A percentile compares a stretch with the other conserved stretches of the same genome.
Evolutionary conservation across 805 yeast genomes (phyloP).

Genomic region (Candida cerambycidarum): DNA sequence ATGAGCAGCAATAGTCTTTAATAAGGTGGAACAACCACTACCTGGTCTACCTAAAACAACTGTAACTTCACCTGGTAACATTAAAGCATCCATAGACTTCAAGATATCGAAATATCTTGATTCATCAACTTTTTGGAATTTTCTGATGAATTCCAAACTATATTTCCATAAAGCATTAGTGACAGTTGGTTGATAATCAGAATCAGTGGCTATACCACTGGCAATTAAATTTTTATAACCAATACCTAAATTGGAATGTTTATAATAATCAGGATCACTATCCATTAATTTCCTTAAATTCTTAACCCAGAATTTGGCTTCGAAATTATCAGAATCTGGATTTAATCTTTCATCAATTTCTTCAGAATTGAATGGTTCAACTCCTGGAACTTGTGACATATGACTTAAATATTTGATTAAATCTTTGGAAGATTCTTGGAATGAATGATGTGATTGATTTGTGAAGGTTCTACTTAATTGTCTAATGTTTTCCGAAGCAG

Average conservation of each 20-base stretch:
- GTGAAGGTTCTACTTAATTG: constrained; percentile 18
- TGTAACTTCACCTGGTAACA: constrained; percentile 38
- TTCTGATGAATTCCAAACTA: constrained; percentile 5
- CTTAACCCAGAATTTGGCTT: constrained; percentile 60
- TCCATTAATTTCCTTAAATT: constrained; percentile 51
- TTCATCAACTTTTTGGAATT: constrained; percentile 3
- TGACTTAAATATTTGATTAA: constrained; percentile 40
- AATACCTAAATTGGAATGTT: constrained; percentile 54
- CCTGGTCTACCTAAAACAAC: constrained; percentile 43
- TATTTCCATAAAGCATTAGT: constrained; percentile 36
- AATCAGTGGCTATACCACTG: constrained; percentile 59
- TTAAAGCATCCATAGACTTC: constrained; percentile 24
- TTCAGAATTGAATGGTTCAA: constrained; percentile 26
- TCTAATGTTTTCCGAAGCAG: constrained; percentile 18
- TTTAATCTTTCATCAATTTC: constrained; percentile 43
- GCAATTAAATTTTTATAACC: constrained; percentile 56
- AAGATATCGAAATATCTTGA: constrained; percentile 22
- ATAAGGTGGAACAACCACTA: constrained; percentile 39
- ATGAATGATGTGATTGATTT: constrained; percentile 13
- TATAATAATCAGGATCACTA: constrained; percentile 58
- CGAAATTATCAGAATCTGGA: constrained; percentile 53
- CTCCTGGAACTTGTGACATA: constrained; percentile 47
- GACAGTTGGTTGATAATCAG: constrained; percentile 61
- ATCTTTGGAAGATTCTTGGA: constrained; percentile 20
- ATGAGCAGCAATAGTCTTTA: constrained; percentile 35